Evolutionary conservation across 495 filamentous ascomycete species (phyloP), one percentile per base, ranked within the genome.

Genomic region (Penicillium parvum): DNA sequence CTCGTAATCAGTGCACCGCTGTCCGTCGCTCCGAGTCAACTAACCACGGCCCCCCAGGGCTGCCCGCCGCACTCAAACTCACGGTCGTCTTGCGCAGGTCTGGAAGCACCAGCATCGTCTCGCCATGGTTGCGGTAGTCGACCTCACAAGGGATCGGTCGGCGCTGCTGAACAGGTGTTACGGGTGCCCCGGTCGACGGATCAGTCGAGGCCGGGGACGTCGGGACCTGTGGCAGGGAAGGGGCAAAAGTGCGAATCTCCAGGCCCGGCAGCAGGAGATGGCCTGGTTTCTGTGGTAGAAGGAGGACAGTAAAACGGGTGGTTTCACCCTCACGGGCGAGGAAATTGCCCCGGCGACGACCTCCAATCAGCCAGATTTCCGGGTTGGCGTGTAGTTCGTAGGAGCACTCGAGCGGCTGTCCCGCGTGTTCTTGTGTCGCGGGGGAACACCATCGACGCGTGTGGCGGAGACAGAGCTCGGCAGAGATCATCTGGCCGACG

Each of bases 301-400:
- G 63, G 41, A 94, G 68, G 16, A 96, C 60, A 0, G 79, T 75
- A 47, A 83, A 74, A 0, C 42, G 64, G 43, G 64, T 46, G 25
- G 63, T 53, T 48, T 82, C 67, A 47, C 65, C 69, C 53, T 77
- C 71, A 43, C 56, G 57, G 6, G 75, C 81, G 2, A 77, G 75
- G 61, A 95, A 95, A 49, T 88, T 85, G 1, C 79, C 84, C 44
- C 85, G 83, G 16, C 86, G 74, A 25, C 82, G 76, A 0, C 94
- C 92, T 20, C 88, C 90, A 4, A 97, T 66, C 1, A 95, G 74
- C 91, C 90, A 98, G 1, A 72, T 70, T 9, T 94, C 89, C 0
- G 78, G 62, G 23, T 83, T 78, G 8, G 86, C 83, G 27, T 85
- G 79, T 8, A 98, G 60, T 53, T 95, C 89, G 62, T 88, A 95